These are phyloP conservation scores for Camellia granthamiana DNA, from an alignment of 148 eudicot species.

Conservation along the genomic window DNA sequence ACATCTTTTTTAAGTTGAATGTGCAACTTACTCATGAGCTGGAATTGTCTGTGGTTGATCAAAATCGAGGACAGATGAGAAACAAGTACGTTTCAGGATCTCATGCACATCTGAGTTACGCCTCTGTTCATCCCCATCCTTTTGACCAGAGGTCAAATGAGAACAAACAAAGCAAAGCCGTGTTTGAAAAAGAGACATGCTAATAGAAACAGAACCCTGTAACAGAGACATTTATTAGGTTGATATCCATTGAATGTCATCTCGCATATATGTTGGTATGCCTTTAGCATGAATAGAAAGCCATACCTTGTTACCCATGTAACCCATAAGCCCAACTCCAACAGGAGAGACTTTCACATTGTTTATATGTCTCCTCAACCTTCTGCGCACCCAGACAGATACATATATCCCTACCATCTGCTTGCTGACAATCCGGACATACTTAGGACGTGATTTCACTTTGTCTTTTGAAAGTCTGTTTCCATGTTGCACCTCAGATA, in stretches of 20 bases:
- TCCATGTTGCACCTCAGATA: constrained; percentile 20
- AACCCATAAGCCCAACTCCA: constrained; percentile 96
- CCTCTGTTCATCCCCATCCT: constrained; percentile 68
- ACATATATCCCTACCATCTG: constrained; percentile 96
- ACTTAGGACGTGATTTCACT: constrained; percentile 33
- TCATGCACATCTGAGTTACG: constrained; percentile 82
- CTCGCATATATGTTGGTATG: background rate
- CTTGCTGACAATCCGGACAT: constrained; percentile 88
- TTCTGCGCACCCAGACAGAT: constrained; percentile 81
- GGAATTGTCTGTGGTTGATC: constrained; percentile 72
- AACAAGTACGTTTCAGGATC: constrained; percentile 73
- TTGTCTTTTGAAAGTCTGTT: constrained; percentile 16
- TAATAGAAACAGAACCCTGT: constrained; percentile 92
- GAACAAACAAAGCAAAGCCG: constrained; percentile 89
- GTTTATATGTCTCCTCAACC: constrained; percentile 70
- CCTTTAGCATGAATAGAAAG: background rate
- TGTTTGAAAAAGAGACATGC: constrained; percentile 82
- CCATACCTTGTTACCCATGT: constrained; percentile 94
- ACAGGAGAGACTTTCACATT: constrained; percentile 82
- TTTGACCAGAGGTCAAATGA: constrained; percentile 82
- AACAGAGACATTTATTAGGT: constrained; percentile 14
- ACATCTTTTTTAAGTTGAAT: background rate
- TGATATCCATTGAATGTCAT: background rate
- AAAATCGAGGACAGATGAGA: constrained; percentile 56
- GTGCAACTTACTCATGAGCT: constrained; percentile 72